Evolutionary conservation across 2,329 filamentous ascomycete genomes (phyloP).

Genomic region (Hyphodiscus sp.): DNA sequence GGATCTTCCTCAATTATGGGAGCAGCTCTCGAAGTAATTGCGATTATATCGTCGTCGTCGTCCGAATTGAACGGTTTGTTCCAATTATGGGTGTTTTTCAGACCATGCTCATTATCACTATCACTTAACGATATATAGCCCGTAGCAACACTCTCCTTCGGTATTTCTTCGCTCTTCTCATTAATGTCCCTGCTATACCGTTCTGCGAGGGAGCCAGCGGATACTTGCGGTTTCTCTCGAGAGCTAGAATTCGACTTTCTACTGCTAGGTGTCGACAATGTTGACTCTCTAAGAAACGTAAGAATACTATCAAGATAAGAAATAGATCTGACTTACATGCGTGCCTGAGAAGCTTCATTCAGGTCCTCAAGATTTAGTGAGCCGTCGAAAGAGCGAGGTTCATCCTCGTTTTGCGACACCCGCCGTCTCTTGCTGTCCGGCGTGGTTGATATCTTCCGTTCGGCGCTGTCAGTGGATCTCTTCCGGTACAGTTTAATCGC

Average conservation of each 20-base stretch:
- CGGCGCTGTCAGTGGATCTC: constrained; percentile 20
- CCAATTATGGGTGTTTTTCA: not conserved
- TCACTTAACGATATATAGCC: constrained; percentile 22
- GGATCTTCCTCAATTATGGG: constrained; percentile 12
- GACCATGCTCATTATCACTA: constrained; percentile 12
- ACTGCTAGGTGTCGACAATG: constrained; percentile 15
- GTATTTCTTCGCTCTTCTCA: constrained; percentile 3
- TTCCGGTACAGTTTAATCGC: constrained; percentile 21
- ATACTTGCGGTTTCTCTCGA: constrained; percentile 1
- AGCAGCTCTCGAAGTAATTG: not conserved
- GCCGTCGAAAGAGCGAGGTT: constrained; percentile 10
- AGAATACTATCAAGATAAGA: not conserved
- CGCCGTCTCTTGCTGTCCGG: constrained; percentile 23
- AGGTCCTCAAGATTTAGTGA: constrained; percentile 8
- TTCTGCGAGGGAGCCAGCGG: constrained; percentile 14
- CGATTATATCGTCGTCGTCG: constrained; percentile 11
- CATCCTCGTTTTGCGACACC: constrained; percentile 12
- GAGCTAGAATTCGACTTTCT: constrained; percentile 11
- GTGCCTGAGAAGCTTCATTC: not conserved
- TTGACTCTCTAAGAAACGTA: constrained; percentile 15
- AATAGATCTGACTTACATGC: constrained; percentile 5
- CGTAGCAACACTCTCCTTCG: constrained; percentile 4
- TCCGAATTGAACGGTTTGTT: constrained; percentile 6
- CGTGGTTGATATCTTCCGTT: constrained; percentile 16
- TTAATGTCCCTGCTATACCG: constrained; percentile 16